Evolutionary conservation across 805 yeast species (phyloP).

Genomic region (Grigorovia humatica): DNA sequence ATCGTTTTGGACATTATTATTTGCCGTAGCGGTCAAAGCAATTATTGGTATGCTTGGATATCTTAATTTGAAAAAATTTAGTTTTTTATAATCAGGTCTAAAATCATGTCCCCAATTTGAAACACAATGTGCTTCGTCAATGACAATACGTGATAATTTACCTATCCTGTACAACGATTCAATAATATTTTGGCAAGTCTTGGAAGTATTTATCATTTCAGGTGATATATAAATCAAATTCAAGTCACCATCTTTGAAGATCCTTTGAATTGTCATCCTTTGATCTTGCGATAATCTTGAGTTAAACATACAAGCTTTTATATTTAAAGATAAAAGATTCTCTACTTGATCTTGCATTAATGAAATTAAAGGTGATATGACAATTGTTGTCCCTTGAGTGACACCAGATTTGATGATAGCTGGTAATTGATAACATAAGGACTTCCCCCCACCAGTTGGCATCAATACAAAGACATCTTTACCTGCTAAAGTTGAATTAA

Average conservation of each 20-base stretch:
- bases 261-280: conserved; percentile 47
- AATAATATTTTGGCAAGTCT: conserved; percentile 55
- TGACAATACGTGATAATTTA: conserved; percentile 72
- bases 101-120: conserved; percentile 99
- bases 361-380: conserved; percentile 88
- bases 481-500: conserved; percentile 65
- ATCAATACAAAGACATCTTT: conserved; percentile 86
- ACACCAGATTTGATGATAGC: conserved; percentile 69
- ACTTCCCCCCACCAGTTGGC: conserved; percentile 99
- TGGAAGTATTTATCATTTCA: conserved; percentile 79
- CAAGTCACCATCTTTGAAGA: conserved; percentile 55
- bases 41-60: conserved; percentile 81
- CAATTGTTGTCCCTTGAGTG: conserved; percentile 79
- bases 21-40: conserved; percentile 97
- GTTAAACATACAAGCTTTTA: conserved; percentile 80
- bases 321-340: conserved; percentile 55
- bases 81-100: conserved; percentile 85
- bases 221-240: conserved; percentile 85
- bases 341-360: conserved; percentile 96
- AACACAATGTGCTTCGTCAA: conserved; percentile 97
- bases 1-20: conserved; percentile 78
- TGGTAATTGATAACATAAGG: conserved; percentile 90
- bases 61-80: conserved; percentile 58
- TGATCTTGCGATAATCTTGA: conserved; percentile 62
- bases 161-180: conserved; percentile 42